Conservation (phyloP, 2,329 filamentous ascomycete genomes). For the Paradendryphiella salina region DNA sequence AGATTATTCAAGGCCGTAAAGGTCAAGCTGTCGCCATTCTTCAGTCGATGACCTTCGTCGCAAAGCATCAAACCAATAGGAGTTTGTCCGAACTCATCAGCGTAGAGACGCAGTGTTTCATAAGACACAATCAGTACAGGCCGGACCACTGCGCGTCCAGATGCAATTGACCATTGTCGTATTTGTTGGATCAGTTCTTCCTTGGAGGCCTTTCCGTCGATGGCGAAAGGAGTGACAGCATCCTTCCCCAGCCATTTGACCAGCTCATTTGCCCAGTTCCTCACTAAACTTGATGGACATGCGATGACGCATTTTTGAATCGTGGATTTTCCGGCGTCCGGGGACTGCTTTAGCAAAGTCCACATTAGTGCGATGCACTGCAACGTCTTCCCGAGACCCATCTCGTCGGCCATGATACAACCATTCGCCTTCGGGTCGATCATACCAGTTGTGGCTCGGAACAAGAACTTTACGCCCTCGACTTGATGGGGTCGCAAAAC, state of each 20-base stretch:
- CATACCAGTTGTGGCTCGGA: slow-evolving; percentile 90
- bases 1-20: slow-evolving; percentile 88
- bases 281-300: slow-evolving; percentile 92
- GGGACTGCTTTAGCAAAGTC: slow-evolving; percentile 94
- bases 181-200: slow-evolving; percentile 88
- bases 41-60: slow-evolving; percentile 93
- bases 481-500: slow-evolving; percentile 95
- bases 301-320: slow-evolving; percentile 98
- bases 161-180: slow-evolving; percentile 91
- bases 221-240: slow-evolving; percentile 89
- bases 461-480: slow-evolving; percentile 97
- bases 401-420: slow-evolving; percentile 99
- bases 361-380: slow-evolving; percentile 97
- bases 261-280: slow-evolving; percentile 97
- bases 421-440: slow-evolving; percentile 92
- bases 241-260: slow-evolving; percentile 94
- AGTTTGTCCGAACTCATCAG: slow-evolving; percentile 84
- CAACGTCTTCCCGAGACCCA: slow-evolving; percentile 95
- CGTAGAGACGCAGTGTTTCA: slow-evolving; percentile 89
- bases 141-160: slow-evolving; percentile 83
- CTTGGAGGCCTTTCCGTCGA: slow-evolving; percentile 95
- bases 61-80: slow-evolving; percentile 92
- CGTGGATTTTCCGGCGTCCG: slow-evolving; percentile 88
- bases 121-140: slow-evolving; percentile 98
- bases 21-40: slow-evolving; percentile 95